These are phyloP conservation scores for Dioscorea dumetorum DNA, from an alignment of 106 monocot genomes.

Conservation along the genomic window DNA sequence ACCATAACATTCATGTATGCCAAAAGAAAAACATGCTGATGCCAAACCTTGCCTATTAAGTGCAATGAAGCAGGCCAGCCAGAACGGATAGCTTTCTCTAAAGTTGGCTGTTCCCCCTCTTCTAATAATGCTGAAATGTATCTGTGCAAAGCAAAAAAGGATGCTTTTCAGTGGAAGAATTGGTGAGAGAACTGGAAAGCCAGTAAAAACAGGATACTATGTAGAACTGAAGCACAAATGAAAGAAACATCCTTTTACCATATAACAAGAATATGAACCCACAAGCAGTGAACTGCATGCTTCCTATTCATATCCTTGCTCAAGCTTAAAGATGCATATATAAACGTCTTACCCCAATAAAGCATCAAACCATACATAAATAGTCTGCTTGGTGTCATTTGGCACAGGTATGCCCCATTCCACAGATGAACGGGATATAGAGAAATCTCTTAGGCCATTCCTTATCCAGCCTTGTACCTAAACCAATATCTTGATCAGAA, in stretches of 20 bases:
- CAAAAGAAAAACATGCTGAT: not conserved
- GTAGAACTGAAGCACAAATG: no score
- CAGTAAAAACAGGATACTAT: no score
- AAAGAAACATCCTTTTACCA: no score
- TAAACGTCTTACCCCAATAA: conserved; percentile 64
- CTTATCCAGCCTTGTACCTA: conserved; percentile 98
- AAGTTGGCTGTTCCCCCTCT: conserved; percentile 53
- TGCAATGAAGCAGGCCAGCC: conserved; percentile 98
- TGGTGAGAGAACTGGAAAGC: no score
- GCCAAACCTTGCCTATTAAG: conserved; percentile 81
- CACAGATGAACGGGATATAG: conserved; percentile 91
- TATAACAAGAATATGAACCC: no score
- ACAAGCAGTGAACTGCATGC: no score
- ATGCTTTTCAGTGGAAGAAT: not conserved
- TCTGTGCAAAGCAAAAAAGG: conserved; percentile 23
- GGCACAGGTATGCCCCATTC: conserved; percentile 99
- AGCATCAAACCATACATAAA: conserved; percentile 99
- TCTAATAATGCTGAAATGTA: conserved; percentile 89
- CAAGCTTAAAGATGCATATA: conserved; percentile 7
- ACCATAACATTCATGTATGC: not conserved
- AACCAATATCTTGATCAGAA: conserved; percentile 10
- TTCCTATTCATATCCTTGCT: not conserved
- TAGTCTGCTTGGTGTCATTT: conserved; percentile 82
- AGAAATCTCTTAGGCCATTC: conserved; percentile 85
- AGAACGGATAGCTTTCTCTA: conserved; percentile 62